Conservation (phyloP, 176 grass and related monocot genomes). For the Thalia dealbata region DNA sequence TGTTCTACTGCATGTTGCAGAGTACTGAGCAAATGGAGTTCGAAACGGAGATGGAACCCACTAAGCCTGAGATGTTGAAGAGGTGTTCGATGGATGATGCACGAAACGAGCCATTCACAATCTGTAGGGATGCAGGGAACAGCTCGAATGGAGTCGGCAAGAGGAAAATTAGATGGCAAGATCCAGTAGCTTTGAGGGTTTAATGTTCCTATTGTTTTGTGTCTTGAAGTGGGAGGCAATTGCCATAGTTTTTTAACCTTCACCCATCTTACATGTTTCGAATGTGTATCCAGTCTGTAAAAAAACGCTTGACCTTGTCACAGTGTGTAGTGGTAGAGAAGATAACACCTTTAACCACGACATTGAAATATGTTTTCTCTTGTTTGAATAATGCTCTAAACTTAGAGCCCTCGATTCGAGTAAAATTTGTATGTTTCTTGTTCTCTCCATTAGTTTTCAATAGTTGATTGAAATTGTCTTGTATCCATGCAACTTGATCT, state of each 20-base stretch:
- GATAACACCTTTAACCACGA: no score
- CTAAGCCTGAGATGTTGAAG: not conserved
- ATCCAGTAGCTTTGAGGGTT: conserved; percentile 14
- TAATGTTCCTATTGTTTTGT: not conserved
- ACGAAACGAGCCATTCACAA: not conserved
- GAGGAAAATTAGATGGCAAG: conserved; percentile 15
- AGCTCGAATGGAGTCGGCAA: not conserved
- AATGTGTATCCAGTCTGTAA: not conserved
- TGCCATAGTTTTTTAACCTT: not conserved
- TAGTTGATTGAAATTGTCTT: no score
- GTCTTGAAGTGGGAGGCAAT: not conserved
- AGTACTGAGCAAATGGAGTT: conserved; percentile 3
- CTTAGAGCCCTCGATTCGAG: no score
- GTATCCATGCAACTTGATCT: no score
- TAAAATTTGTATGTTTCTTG: no score
- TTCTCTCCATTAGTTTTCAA: no score
- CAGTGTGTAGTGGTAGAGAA: no score
- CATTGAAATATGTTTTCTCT: no score
- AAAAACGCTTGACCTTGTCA: not conserved
- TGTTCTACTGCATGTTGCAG: not conserved
- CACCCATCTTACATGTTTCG: not conserved
- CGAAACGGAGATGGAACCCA: not conserved
- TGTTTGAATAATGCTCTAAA: no score
- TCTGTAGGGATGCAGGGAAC: conserved; percentile 8
- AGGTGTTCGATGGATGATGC: not conserved